phyloP scores from a whole-genome alignment of 805 yeast genomes.

The Cyberlindnera mrakii region DNA sequence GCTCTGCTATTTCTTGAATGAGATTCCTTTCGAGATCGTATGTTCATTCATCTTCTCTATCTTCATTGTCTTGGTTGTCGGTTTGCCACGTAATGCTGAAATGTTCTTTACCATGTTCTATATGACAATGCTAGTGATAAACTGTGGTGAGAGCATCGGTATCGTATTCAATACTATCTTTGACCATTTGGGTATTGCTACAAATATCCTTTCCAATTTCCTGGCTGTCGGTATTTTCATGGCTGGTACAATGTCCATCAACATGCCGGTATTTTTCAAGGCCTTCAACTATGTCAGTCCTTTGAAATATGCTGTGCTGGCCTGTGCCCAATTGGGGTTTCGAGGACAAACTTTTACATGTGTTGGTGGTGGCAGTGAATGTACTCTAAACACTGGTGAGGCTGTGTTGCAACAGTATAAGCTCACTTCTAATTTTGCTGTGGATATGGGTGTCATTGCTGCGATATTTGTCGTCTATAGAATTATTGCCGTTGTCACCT shows the following conservation, averaged over 20 bases:
- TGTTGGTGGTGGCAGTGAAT: conserved; percentile 33
- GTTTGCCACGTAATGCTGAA: conserved; percentile 60
- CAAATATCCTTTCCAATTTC: conserved; percentile 63
- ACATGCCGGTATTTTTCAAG: conserved; percentile 60
- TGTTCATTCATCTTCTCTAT: conserved; percentile 54
- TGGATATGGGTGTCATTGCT: conserved; percentile 10
- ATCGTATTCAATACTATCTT: conserved; percentile 71
- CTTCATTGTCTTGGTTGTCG: conserved; percentile 63
- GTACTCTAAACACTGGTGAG: conserved; percentile 47
- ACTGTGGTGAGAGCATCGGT: conserved; percentile 83
- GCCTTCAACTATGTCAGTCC: conserved; percentile 76
- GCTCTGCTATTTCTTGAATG: conserved; percentile 50
- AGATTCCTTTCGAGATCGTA: conserved; percentile 61
- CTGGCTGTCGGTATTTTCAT: conserved; percentile 69
- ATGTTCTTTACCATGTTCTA: conserved; percentile 64
- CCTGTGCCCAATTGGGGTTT: conserved; percentile 56
- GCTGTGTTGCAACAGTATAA: conserved; percentile 50
- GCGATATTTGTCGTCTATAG: conserved; percentile 14
- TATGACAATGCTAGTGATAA: conserved; percentile 46
- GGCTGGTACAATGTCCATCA: conserved; percentile 79
- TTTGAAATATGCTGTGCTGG: conserved; percentile 60
- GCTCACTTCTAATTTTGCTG: conserved; percentile 23
- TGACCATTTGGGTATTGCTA: conserved; percentile 72
- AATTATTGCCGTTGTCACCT: conserved; percentile 8
- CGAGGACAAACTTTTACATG: conserved; percentile 46